Evolutionary conservation across 108 stramenopile species (phyloP), one percentile per base, ranked within the genome.

Genomic region (Nitzschia palea): DNA sequence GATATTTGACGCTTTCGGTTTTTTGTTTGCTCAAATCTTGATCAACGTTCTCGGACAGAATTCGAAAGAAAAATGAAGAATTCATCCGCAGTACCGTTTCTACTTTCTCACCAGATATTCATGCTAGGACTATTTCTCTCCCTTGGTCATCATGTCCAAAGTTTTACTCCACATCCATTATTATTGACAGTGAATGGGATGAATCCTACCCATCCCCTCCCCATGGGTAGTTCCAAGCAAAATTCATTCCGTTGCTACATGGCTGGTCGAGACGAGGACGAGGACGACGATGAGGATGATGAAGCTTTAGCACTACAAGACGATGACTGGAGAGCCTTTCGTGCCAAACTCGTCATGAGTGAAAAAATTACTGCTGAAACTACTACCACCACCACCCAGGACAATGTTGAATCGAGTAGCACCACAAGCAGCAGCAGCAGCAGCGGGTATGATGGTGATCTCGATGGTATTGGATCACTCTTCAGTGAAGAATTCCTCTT

Each of bases 311-410:
- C 44, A 26, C 27, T 72, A 15, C 34, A 50, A 12, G 80, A 76
- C 40, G 54, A 82, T 20, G 86, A 90, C 55, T 91, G 90, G 90
- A 70, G 90, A 77, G 76, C 78, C 20, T 91, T 91, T 73, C 80
- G 90, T 17, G 90, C 90, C n/a, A 85, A 86, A 56, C 68, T 91
- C 26, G 85, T 91, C 37, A 85, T 88, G 83, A 72, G 82, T 18
- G 81, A 80, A 65, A 53, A 62, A 43, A 62, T 58, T 31, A 14
- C 54, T 23, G 45, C 71, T 10, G n/a, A 43, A 28, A 47, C 33
- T 4, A 50, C 20, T 17, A 15, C 12, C 4, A 30, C 14, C 6
- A 18, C 18, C 8, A 30, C 18, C 12, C 55, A 15, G 2, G 10
- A 12, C 15, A 18, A n/a, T 43, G 55, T n/a, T 2, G 48, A 67